phyloP scores from a whole-genome alignment of 1,284 basidiomycete genomes.

The Ceratobasidium sp. region DNA sequence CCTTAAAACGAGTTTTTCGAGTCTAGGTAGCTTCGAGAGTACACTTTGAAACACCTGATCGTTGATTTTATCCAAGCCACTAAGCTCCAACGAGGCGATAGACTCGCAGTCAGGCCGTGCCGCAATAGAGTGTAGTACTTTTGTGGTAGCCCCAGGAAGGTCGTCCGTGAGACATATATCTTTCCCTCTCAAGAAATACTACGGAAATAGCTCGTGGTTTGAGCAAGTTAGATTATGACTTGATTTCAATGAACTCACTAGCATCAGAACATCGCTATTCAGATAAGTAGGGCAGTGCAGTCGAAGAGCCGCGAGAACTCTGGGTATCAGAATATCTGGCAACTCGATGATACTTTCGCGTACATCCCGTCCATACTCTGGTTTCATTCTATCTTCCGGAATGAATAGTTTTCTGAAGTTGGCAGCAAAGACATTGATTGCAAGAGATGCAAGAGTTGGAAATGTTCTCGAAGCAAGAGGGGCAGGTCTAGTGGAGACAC shows the following conservation, averaged over 20 bases:
- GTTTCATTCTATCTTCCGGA: constrained; percentile 59
- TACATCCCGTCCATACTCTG: constrained; percentile 49
- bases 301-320: constrained; percentile 67
- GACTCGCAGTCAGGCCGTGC: constrained; percentile 55
- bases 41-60: constrained; percentile 69
- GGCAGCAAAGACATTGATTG: constrained; percentile 61
- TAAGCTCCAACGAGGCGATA: constrained; percentile 68
- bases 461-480: constrained; percentile 1
- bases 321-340: constrained; percentile 68
- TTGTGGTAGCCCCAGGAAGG: constrained; percentile 67
- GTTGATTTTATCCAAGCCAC: constrained; percentile 66
- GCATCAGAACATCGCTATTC: constrained; percentile 66
- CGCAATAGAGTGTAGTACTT: constrained; percentile 66
- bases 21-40: constrained; percentile 62
- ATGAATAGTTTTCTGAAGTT: constrained; percentile 63
- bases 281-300: constrained; percentile 67
- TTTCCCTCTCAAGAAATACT: constrained; percentile 74
- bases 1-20: constrained; percentile 70
- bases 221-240: background rate
- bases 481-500: constrained; percentile 15
- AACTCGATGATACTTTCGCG: constrained; percentile 63
- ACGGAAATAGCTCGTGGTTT: constrained; percentile 14
- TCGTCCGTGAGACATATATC: constrained; percentile 66
- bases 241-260: constrained; percentile 60
- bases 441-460: constrained; percentile 25